These are phyloP conservation scores for Annulohypoxylon moriforme DNA, from an alignment of 495 filamentous ascomycete genomes.

Conservation along the genomic window DNA sequence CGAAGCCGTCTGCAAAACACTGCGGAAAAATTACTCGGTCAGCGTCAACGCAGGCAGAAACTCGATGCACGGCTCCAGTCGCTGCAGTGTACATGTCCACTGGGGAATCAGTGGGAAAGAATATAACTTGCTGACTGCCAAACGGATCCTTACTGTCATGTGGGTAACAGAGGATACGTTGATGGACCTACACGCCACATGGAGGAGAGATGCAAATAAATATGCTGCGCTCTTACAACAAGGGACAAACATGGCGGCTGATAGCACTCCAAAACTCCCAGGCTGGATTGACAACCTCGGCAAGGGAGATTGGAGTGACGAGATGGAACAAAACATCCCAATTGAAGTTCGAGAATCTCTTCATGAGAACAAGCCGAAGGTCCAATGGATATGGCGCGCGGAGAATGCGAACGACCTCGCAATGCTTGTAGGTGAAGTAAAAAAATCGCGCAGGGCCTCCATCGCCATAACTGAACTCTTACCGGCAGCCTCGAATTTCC, in stretches of 20 bases:
- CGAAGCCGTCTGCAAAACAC: constrained; percentile 8
- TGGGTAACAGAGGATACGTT: constrained; percentile 34
- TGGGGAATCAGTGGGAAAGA: constrained; percentile 29
- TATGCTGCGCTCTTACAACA: constrained; percentile 32
- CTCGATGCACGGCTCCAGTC: constrained; percentile 21
- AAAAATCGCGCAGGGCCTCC: constrained; percentile 26
- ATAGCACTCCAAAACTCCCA: constrained; percentile 12
- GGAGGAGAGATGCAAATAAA: constrained; percentile 25
- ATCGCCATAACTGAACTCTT: constrained; percentile 28
- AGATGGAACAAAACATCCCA: constrained; percentile 36
- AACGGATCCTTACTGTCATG: constrained; percentile 31
- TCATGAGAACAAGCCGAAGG: constrained; percentile 18
- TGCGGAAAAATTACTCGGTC: constrained; percentile 24
- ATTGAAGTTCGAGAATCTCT: constrained; percentile 2
- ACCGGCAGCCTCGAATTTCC: constrained; percentile 29
- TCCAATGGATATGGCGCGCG: constrained; percentile 35
- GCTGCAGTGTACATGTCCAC: constrained; percentile 32
- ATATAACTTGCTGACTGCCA: constrained; percentile 20
- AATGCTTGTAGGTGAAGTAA: constrained; percentile 27
- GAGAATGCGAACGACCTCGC: constrained; percentile 26
- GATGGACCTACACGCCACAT: constrained; percentile 35
- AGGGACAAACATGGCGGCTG: constrained; percentile 31
- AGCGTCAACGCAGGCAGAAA: constrained; percentile 35
- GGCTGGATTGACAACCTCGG: constrained; percentile 20
- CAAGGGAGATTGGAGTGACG: constrained; percentile 19